Evolutionary conservation across 2,329 filamentous ascomycete species (phyloP).

Genomic region (Ophiostoma fasciatum): DNA sequence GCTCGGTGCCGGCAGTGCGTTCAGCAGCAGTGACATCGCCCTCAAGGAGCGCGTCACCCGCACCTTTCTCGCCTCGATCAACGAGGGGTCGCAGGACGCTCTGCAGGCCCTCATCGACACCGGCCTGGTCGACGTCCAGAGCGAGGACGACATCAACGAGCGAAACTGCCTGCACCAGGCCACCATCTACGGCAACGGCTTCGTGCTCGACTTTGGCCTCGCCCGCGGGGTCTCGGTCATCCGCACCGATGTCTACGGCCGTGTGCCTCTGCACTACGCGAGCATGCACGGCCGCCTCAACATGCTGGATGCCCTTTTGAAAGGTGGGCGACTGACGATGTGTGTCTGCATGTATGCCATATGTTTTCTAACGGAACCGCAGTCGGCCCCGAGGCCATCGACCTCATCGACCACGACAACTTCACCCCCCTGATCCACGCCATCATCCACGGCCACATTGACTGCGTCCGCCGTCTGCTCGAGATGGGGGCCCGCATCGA

Average conservation of each 20-base stretch:
- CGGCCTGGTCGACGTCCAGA: slow-evolving; percentile 72
- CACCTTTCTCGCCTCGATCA: slow-evolving; percentile 80
- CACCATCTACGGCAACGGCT: slow-evolving; percentile 77
- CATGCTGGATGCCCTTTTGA: slow-evolving; percentile 62
- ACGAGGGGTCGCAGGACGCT: slow-evolving; percentile 66
- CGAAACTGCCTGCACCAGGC: slow-evolving; percentile 92
- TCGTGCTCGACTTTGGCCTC: slow-evolving; percentile 66
- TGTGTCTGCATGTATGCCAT: no score
- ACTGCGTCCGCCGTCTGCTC: slow-evolving; percentile 68
- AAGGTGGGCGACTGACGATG: slow-evolving; percentile 40
- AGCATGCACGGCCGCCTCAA: slow-evolving; percentile 85
- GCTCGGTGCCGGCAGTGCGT: neutral
- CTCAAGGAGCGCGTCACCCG: slow-evolving; percentile 67
- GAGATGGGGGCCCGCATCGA: slow-evolving; percentile 70
- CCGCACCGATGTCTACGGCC: slow-evolving; percentile 81
- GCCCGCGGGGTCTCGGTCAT: slow-evolving; percentile 59
- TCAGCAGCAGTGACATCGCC: slow-evolving; percentile 22
- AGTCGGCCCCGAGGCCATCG: slow-evolving; percentile 61
- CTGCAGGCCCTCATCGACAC: slow-evolving; percentile 67
- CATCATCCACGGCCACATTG: slow-evolving; percentile 73
- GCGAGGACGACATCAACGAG: slow-evolving; percentile 95
- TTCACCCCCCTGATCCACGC: slow-evolving; percentile 93
- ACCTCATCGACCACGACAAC: slow-evolving; percentile 88
- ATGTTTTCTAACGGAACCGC: no score
- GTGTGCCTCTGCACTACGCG: slow-evolving; percentile 87